Evolutionary conservation across 805 yeast species (phyloP), one percentile per base, ranked within the genome.

Genomic region (Sugiyamaella chiloensis): DNA sequence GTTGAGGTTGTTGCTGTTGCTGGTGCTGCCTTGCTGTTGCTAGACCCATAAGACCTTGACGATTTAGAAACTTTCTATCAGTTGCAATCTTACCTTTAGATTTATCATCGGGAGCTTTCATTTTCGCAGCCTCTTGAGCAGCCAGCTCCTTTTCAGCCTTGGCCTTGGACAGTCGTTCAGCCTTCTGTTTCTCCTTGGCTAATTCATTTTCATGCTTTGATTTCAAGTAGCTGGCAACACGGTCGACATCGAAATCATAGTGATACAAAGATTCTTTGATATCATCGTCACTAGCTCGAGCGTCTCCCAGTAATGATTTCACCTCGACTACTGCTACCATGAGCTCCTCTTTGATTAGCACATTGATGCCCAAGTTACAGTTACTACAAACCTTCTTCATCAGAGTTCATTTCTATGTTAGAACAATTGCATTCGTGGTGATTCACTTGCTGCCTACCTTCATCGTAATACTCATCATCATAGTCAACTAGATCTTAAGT

Each of bases 251-350:
- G 58, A 76, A 75, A 59, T 81, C 81, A 55, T 79, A 78, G 53
- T 69, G 70, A 75, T 82, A 83, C 8, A 85, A 67, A 0, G 79
- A 67, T 53, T 80, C 83, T 56, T 80, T 76, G 51, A 84, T 62
- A 40, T 74, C 78, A 11, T 67, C 57, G 21, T 79, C 83, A 6
- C 70, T 67, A 40, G 78, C 70, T 0, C 65, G 66, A 20, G 76
- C 70, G 27, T 72, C 65, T 11, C 51, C 55, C 2, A 61, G 44
- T 3, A 53, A 23, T 4, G 50, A 44, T 21, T 51, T 53, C 39
- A 59, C 64, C 23, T 46, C 40, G 2, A 46, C 57, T 17, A 57
- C 46, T 27, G 61, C 60, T 9, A 51, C 46, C 26, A 48, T 47
- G 45, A 60, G 49, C 34, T 60, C 57, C 40, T 53, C 60, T 57